These are phyloP conservation scores for Aspergillus amoenus DNA, from an alignment of 2,329 filamentous ascomycete genomes.

Conservation along the genomic window DNA sequence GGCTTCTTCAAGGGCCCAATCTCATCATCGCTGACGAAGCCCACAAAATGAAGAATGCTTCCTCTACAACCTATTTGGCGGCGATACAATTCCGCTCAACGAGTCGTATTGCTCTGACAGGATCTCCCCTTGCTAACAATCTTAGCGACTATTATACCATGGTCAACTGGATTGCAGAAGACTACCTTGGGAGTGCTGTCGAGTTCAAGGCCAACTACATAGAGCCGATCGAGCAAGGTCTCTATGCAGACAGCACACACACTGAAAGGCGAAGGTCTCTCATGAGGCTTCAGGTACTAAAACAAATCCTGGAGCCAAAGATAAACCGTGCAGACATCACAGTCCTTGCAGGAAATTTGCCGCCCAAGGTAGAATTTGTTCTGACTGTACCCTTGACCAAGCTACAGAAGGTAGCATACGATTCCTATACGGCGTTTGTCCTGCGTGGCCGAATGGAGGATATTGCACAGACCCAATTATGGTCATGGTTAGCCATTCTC, in stretches of 20 bases:
- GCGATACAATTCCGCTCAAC: conserved; percentile 63
- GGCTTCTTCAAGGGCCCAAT: conserved; percentile 62
- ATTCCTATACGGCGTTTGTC: conserved; percentile 49
- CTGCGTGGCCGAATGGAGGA: conserved; percentile 27
- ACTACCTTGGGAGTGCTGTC: conserved; percentile 66
- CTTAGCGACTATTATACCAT: conserved; percentile 82
- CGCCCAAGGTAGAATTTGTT: conserved; percentile 77
- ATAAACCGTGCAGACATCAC: conserved; percentile 72
- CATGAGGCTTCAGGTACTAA: conserved; percentile 69
- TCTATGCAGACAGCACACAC: conserved; percentile 63
- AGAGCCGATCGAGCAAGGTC: conserved; percentile 69
- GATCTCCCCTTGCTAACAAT: conserved; percentile 82
- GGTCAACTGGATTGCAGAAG: conserved; percentile 81
- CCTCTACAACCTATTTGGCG: conserved; percentile 52
- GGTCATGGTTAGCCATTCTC: conserved; percentile 56
- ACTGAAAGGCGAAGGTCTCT: conserved; percentile 59
- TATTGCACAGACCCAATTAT: conserved; percentile 47
- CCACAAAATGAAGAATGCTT: conserved; percentile 71
- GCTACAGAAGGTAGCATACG: conserved; percentile 65
- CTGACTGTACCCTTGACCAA: conserved; percentile 69
- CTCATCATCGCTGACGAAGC: conserved; percentile 85
- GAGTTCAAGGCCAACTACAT: conserved; percentile 73
- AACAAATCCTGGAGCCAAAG: conserved; percentile 71
- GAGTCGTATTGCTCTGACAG: conserved; percentile 78
- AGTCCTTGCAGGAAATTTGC: conserved; percentile 65